Percentiles rank a stretch among this genome's conserved stretches.
Conservation (phyloP, 139 green algal species). For the Limnomonas spitsbergensis region DNA sequence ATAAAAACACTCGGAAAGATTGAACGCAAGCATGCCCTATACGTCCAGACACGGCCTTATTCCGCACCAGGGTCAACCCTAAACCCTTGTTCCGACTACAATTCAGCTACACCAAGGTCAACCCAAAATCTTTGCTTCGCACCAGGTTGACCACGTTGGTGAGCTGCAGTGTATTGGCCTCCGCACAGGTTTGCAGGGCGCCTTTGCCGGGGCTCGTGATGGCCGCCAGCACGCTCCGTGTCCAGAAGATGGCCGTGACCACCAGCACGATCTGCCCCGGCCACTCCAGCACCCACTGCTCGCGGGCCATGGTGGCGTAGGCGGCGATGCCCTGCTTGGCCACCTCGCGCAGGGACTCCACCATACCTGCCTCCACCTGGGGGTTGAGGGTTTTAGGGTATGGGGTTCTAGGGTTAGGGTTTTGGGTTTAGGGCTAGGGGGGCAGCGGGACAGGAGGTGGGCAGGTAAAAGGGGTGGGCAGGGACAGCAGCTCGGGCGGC, state of each 20-base stretch:
- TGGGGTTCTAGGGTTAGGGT: too few relatives aligned
- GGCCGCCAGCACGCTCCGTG: conserved; percentile 23
- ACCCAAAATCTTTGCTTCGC: conserved; percentile 38
- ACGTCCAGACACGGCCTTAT: too few relatives aligned
- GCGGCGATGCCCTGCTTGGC: conserved; percentile 22
- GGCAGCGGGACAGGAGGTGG: conserved; percentile 67
- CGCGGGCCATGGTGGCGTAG: conserved; percentile 48
- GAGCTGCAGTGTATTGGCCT: conserved; percentile 31
- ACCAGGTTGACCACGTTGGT: conserved; percentile 52
- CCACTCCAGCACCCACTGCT: conserved; percentile 76
- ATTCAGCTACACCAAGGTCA: too few relatives aligned
- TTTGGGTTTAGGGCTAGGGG: too few relatives aligned
- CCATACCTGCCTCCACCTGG: conserved; percentile 74
- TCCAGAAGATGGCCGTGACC: conserved; percentile 74
- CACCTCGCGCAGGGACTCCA: conserved; percentile 61
- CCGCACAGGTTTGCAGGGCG: neutral
- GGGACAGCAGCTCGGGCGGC: too few relatives aligned
- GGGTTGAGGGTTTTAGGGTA: too few relatives aligned
- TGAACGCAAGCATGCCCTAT: too few relatives aligned
- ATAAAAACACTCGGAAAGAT: too few relatives aligned
- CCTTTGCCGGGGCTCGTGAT: neutral
- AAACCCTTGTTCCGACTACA: too few relatives aligned
- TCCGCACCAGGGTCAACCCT: too few relatives aligned
- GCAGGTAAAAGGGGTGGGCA: neutral
- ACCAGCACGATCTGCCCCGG: conserved; percentile 69